Conservation (phyloP, 768 basidiomycete genomes). For the Hygrocybe coccinea region DNA sequence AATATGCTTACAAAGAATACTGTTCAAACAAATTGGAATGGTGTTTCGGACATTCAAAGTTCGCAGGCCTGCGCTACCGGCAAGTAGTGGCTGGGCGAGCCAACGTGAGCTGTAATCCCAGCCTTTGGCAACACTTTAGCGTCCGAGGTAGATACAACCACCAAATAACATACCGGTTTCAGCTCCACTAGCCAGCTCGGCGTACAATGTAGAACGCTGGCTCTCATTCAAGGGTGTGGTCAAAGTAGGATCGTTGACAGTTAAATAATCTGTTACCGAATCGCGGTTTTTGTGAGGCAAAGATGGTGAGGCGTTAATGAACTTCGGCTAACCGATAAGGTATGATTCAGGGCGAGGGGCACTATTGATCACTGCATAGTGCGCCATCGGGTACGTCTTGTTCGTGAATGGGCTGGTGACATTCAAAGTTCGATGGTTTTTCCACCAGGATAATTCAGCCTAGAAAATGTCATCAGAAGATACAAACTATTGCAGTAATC, state of each 20-base stretch:
- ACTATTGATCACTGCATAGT: slow-evolving; percentile 72
- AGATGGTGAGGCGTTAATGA: background rate
- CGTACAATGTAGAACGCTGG: slow-evolving; percentile 63
- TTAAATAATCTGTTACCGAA: slow-evolving; percentile 59
- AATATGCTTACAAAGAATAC: slow-evolving; percentile 65
- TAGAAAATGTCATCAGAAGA: slow-evolving; percentile 21
- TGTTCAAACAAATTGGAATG: slow-evolving; percentile 76
- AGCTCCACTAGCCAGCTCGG: slow-evolving; percentile 83
- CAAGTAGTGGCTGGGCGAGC: slow-evolving; percentile 32
- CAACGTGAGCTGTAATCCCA: slow-evolving; percentile 57
- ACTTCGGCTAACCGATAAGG: slow-evolving; percentile 43
- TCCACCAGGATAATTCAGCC: slow-evolving; percentile 85
- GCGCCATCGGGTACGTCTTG: slow-evolving; percentile 59
- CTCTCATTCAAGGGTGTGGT: slow-evolving; percentile 54
- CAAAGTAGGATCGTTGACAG: slow-evolving; percentile 62
- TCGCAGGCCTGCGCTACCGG: slow-evolving; percentile 53
- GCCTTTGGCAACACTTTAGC: slow-evolving; percentile 18
- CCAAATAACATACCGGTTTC: slow-evolving; percentile 56
- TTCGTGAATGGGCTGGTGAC: slow-evolving; percentile 70
- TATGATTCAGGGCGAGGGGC: slow-evolving; percentile 90
- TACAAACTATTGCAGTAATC: background rate
- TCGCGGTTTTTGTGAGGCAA: background rate
- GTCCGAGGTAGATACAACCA: too few species aligned
- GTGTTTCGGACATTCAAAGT: slow-evolving; percentile 65
- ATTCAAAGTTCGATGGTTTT: slow-evolving; percentile 59